Percentiles rank a stretch among this genome's conserved stretches.
These are phyloP conservation scores for Linnemannia schmuckeri DNA, from an alignment of 192 early-diverging fungal species.

Conservation along the genomic window DNA sequence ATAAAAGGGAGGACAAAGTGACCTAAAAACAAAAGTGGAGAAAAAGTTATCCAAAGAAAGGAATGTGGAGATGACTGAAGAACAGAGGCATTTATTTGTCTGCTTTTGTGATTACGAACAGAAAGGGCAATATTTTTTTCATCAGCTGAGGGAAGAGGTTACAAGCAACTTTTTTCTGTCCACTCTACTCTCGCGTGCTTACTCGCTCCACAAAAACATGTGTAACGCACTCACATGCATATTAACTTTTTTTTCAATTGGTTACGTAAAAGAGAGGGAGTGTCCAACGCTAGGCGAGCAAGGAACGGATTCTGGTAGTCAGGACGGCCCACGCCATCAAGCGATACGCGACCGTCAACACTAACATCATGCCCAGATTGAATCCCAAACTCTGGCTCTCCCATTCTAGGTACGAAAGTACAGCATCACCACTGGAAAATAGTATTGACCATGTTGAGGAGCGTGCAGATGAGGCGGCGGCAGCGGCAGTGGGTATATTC, in stretches of 20 bases:
- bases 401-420: constrained; percentile 2
- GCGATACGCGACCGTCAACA: constrained; percentile 14
- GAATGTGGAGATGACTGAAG: too few relatives aligned
- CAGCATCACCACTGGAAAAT: neutral
- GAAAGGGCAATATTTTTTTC: too few relatives aligned
- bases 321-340: constrained; percentile 19
- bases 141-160: neutral
- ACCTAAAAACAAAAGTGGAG: too few relatives aligned
- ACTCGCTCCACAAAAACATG: too few relatives aligned
- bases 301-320: neutral
- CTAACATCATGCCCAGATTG: constrained; percentile 1
- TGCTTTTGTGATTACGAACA: neutral
- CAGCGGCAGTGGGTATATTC: neutral
- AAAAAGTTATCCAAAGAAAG: too few relatives aligned
- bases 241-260: neutral
- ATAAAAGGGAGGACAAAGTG: too few relatives aligned
- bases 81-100: neutral
- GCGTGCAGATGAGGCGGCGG: neutral
- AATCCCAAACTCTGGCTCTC: neutral
- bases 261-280: neutral
- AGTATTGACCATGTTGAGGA: neutral
- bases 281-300: neutral
- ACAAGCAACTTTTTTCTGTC: neutral
- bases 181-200: neutral
- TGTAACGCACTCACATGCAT: too few relatives aligned